Percentiles rank a stretch among this genome's conserved stretches.
phyloP scores from a whole-genome alignment of 2,329 filamentous ascomycete genomes.

The Fusarium falciforme region DNA sequence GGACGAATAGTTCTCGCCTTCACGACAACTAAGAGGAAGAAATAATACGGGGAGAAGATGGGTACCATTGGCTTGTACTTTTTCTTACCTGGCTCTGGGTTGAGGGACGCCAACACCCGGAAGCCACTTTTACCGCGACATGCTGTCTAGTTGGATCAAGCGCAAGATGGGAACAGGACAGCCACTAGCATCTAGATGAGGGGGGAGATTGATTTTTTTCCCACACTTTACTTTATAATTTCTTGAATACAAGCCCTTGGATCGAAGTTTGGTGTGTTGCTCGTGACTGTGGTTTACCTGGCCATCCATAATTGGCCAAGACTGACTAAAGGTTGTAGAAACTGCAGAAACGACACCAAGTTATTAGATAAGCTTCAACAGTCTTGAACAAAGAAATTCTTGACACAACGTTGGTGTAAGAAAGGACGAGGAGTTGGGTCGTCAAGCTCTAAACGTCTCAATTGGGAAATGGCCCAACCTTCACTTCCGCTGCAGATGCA shows the following conservation, averaged over 20 bases:
- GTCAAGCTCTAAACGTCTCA: background rate
- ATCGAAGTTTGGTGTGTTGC: background rate
- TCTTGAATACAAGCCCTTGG: slow-evolving; percentile 40
- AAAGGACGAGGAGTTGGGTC: background rate
- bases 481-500: background rate
- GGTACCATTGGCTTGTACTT: slow-evolving; percentile 22
- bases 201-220: background rate
- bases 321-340: background rate
- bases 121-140: slow-evolving; percentile 29
- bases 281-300: background rate
- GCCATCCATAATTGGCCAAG: background rate
- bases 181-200: slow-evolving; percentile 7
- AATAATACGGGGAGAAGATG: slow-evolving; percentile 22
- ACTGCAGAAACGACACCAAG: background rate
- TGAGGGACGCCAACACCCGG: slow-evolving; percentile 37
- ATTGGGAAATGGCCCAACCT: slow-evolving; percentile 13
- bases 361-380: background rate
- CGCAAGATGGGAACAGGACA: background rate
- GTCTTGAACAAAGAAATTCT: background rate
- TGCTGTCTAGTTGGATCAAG: slow-evolving; percentile 11
- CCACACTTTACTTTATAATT: slow-evolving; percentile 8
- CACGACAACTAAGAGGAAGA: background rate
- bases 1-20: slow-evolving; percentile 13
- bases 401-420: background rate
- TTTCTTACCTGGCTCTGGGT: slow-evolving; percentile 29